Evolutionary conservation across 2,329 filamentous ascomycete genomes (phyloP), one percentile per base, ranked within the genome.

Genomic region (Hypoxylon sp.): DNA sequence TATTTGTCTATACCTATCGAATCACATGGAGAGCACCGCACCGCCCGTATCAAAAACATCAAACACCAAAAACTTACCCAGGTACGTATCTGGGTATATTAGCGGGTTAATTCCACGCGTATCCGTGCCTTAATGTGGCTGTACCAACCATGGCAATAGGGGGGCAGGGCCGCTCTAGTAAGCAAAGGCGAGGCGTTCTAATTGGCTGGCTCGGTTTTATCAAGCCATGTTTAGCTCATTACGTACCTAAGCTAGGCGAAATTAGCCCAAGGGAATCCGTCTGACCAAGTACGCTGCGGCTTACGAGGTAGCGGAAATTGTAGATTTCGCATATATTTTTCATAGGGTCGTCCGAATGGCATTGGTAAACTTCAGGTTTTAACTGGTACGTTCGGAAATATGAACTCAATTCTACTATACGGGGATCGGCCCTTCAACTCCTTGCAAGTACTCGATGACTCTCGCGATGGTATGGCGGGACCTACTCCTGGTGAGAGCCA

Each of bases 361-460:
- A 9, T 6, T 5, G 13, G n/a, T 3, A 36, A 1, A 36, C 34
- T n/a, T n/a, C 4, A 41, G 38, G 7, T 17, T 41, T n/a, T 43
- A 19, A 43, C 38, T 30, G 17, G 17, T 43, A n/a, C 38, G n/a
- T 13, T 43, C 38, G 38, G 38, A 43, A 43, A 43, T 43, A 43
- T 11, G 38, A 17, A 43, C 9, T 21, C 9, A 5, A 21, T 3
- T 43, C 17, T 21, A 17, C 17, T 17, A 11, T 2, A 43, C 9
- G 2, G 11, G 17, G 17, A 43, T 4, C 9, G 38, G 38, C 7
- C 7, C 5, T 21, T 43, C 7, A 17, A 19, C 17, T 43, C 7
- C 38, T 21, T 43, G 5, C 14, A 41, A 5, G n/a, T 2, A 17
- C 36, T 41, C 7, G n/a, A 41, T 9, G n/a, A 17, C 36, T 11